Base-by-base conservation (phyloP, 2,329 filamentous ascomycete genomes). In the Hymenoscyphus salicellus region DNA sequence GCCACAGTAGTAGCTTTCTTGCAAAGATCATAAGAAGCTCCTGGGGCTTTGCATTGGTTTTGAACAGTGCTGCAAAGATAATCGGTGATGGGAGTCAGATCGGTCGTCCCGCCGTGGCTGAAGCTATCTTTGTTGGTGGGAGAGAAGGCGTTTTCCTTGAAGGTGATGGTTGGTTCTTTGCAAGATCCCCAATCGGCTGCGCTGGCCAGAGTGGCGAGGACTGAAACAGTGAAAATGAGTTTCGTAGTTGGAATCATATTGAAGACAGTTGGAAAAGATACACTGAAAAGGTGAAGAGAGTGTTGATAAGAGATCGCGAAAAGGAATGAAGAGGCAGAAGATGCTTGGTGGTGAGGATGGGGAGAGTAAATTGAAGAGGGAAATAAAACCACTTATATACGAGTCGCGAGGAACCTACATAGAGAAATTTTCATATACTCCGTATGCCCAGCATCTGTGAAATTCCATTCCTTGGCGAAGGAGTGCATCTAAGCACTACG, bases 1-100 rank as follows among this genome's bases (percentile, higher is more conserved):
- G 17, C 56, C 14, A 20, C 56, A 10, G 56, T n/a, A 1, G 56
- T 33, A 20, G 56, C 56, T 17, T 36, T n/a, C 8, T 36, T 38
- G 32, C 56, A 58, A 14, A 41, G n/a, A 11, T 58, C 38, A 20
- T 38, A 58, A n/a, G 56, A 17, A 41, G 33, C 30, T 7, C 11
- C 33, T 3, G 33, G 33, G 20, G 33, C 56, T 23, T 58, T 58
- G n/a, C 56, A 58, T 41, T 58, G 33, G 30, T 58, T 58, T 58
- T 58, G 30, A 4, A 58, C 16, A 4, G 56, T 41, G 16, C n/a
- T 38, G 33, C 33, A 58, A 4, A 58, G 30, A 11, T 58, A 58
- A 33, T 58, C 56, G 1, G 32, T 58, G 30, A 58, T 43, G 5
- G 56, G 56, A 5, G 30, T 43, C 33, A 43, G 57, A 11, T 43